Evolutionary conservation across 2,329 filamentous ascomycete genomes (phyloP), one percentile per base, ranked within the genome.

Genomic region (Botrytis galanthina): DNA sequence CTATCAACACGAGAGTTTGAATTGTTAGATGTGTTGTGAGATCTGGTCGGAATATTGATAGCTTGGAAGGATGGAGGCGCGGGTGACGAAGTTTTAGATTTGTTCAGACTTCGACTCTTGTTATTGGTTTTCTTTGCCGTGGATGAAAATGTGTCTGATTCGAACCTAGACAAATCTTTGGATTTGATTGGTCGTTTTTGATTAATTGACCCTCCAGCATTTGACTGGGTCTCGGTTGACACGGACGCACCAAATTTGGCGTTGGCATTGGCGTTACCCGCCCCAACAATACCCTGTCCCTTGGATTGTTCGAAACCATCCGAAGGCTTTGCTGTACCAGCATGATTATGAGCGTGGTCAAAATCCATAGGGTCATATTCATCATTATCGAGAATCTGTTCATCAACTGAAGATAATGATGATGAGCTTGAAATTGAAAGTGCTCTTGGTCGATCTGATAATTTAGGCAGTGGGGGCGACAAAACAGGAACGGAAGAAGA

Each of bases 351-450:
- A 73, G 63, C 63, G 63, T 73, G 71, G 71, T 73, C 71, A 62
- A 73, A 48, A 61, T 73, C 66, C 51, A 73, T 73, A 69, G 71
- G 71, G 44, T 54, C 68, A 71, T 70, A 73, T 26, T 69, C 51
- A 59, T 71, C 73, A 60, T 75, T 76, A 14, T 72, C 75, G 35
- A 80, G 71, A 18, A 80, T 72, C 10, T 78, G 70, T 67, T 80
- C 79, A 69, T 81, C 79, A 20, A 83, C 75, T 7, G 82, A 83
- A 35, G 82, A 82, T 51, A 83, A 75, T 32, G 78, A 82, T n/a
- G 82, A 83, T 22, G 76, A 77, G 73, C 79, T 83, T 12, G 81
- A 81, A 18, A 79, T 72, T 29, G 80, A 81, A 26, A 72, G 64
- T 14, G 76, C 76, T 70, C 81, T 72, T 59, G 44, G 57, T 48